phyloP scores from a whole-genome alignment of 2,329 filamentous ascomycete species.

The Colletotrichum nymphaeae region DNA sequence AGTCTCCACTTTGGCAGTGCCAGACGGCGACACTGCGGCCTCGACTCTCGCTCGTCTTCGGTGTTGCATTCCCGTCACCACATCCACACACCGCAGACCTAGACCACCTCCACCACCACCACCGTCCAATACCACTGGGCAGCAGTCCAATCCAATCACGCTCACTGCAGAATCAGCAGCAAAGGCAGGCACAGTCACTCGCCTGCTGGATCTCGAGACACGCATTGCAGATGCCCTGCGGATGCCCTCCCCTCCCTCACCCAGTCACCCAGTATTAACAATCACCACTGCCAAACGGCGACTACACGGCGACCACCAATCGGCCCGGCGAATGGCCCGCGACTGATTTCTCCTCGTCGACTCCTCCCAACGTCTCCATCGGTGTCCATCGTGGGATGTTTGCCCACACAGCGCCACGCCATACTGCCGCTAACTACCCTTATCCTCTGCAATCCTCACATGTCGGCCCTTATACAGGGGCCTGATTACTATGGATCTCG shows the following conservation, averaged over 20 bases:
- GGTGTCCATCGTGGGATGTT: constrained; percentile 29
- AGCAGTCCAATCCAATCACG: neutral
- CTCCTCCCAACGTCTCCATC: neutral
- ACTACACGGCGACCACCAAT: neutral
- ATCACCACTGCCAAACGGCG: neutral
- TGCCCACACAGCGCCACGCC: constrained; percentile 24
- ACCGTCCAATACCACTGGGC: neutral
- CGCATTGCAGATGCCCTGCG: neutral
- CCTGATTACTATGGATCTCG: constrained; percentile 24
- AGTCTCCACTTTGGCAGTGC: neutral
- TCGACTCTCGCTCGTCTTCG: constrained; percentile 15
- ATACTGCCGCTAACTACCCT: constrained; percentile 9
- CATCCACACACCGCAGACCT: neutral
- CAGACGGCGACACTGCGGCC: neutral
- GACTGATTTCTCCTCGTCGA: neutral
- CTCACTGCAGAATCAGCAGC: constrained; percentile 3
- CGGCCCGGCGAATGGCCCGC: constrained; percentile 19
- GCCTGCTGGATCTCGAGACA: constrained; percentile 27
- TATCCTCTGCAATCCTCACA: constrained; percentile 5
- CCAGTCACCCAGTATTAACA: neutral
- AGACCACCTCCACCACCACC: neutral
- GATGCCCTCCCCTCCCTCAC: too few relatives aligned
- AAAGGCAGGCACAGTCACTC: neutral
- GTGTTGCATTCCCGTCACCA: constrained; percentile 12
- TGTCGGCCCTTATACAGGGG: constrained; percentile 4